Evolutionary conservation across 768 basidiomycete genomes (phyloP).

Genomic region (Fistulinella prunicolor): DNA sequence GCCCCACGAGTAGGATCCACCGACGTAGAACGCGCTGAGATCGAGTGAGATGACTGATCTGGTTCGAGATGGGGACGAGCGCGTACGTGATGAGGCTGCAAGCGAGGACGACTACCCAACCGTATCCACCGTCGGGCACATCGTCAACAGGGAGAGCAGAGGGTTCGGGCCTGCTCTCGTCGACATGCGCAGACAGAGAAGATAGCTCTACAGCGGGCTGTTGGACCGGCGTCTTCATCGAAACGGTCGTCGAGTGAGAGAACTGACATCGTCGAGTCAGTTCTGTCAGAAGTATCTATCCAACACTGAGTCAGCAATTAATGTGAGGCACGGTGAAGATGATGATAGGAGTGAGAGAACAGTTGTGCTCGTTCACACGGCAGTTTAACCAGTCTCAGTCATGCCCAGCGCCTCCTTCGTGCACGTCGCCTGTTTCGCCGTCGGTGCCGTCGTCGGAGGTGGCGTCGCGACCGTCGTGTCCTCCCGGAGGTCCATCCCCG

Average conservation of each 20-base stretch:
- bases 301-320: not conserved
- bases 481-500: conserved; percentile 26
- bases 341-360: too few relatives aligned
- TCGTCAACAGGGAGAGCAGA: conserved; percentile 5
- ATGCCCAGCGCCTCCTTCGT: conserved; percentile 51
- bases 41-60: not conserved
- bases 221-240: not conserved
- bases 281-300: not conserved
- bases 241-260: too few relatives aligned
- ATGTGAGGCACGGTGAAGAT: not conserved
- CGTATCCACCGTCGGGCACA: conserved; percentile 32
- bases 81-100: conserved; percentile 29
- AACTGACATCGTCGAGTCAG: too few relatives aligned
- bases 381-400: not conserved
- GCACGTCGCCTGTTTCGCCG: conserved; percentile 74
- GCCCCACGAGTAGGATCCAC: conserved; percentile 30
- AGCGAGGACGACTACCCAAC: conserved; percentile 32
- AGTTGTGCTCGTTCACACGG: not conserved
- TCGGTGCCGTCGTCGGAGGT: conserved; percentile 79
- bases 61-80: not conserved
- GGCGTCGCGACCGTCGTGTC: conserved; percentile 57
- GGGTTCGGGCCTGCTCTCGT: not conserved
- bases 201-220: conserved; percentile 1
- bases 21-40: conserved; percentile 26
- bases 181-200: not conserved